Base-by-base conservation (phyloP, 345 rosid species). In the Syzygium oleosum region DNA sequence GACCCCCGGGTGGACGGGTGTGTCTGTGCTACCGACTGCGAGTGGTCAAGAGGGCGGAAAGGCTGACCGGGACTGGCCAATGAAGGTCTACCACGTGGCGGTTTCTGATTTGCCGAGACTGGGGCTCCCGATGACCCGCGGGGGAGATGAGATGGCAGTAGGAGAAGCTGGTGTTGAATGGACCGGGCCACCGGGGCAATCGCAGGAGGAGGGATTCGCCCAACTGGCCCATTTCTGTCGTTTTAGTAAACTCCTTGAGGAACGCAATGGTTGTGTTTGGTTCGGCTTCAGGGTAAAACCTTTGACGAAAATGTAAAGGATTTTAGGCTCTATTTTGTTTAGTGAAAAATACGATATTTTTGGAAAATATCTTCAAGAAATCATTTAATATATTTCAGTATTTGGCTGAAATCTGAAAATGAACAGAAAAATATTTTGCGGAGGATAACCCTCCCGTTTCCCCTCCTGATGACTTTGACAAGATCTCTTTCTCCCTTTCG, bases 191-290 rank as follows among this genome's bases (percentile, higher is more conserved):
- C n/a, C n/a, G n/a, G n/a, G n/a, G n/a, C n/a, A n/a, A 34, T 34
- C 46, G 13, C 12, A 0, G 12, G 22, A 38, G 14, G 1, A 73
- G 49, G 38, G 2, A 73, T 38, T 25, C 49, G 80, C 23, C 49
- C 80, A 34, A 38, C 79, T 2, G 49, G 80, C 80, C 80, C 80
- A 73, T 38, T 73, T 19, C 6, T 34, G 3, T 73, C 38, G 14
- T 9, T 38, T 38, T 0, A 11, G 25, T 3, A 9, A 19, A 31
- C 3, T 8, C 12, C 0, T 8, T 16, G 8, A 7, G 56, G 59
- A 55, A 55, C 25, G 8, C 25, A 7, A 55, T 55, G 59, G 43
- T 1, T 41, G 43, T 5, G 6, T 4, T 4, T 41, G 43, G 43
- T 41, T 41, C 43, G 43, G 4, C 41, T 2, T 23, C 2, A 11